Conservation (phyloP, 768 basidiomycete species). For the Crepidotus variabilis region DNA sequence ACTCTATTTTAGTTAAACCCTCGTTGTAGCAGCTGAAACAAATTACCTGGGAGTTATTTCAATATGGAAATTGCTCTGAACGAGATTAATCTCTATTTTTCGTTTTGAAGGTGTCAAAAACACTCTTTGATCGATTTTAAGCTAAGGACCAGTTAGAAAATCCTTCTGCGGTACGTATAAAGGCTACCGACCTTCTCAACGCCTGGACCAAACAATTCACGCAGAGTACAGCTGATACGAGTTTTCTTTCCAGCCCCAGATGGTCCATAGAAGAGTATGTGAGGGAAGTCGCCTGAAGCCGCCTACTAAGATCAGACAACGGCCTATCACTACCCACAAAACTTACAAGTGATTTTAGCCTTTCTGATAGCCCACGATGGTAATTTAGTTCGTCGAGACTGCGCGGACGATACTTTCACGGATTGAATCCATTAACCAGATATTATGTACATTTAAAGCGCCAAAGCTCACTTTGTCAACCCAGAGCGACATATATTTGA, state of each 20-base stretch:
- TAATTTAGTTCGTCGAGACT: slow-evolving; percentile 86
- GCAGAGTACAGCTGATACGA: slow-evolving; percentile 82
- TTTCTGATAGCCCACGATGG: slow-evolving; percentile 73
- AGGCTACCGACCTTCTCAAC: slow-evolving; percentile 75
- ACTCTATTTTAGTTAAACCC: neutral
- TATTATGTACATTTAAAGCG: neutral
- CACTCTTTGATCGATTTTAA: slow-evolving; percentile 96
- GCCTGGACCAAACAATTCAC: slow-evolving; percentile 86
- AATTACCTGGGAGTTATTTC: slow-evolving; percentile 94
- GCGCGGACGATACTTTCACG: slow-evolving; percentile 73
- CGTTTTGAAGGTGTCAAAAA: slow-evolving; percentile 92
- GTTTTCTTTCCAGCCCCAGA: slow-evolving; percentile 99
- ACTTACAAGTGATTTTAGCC: slow-evolving; percentile 76
- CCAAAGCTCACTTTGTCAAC: slow-evolving; percentile 50
- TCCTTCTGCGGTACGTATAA: neutral
- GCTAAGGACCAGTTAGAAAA: slow-evolving; percentile 37
- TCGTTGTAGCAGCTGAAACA: neutral
- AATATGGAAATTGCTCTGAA: slow-evolving; percentile 96
- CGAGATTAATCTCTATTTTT: slow-evolving; percentile 94
- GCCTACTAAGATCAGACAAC: slow-evolving; percentile 44
- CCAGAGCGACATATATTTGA: slow-evolving; percentile 58
- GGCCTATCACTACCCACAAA: neutral
- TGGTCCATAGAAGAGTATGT: slow-evolving; percentile 96
- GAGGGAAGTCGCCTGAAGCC: slow-evolving; percentile 90
- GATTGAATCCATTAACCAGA: neutral